phyloP scores from a whole-genome alignment of 768 basidiomycete genomes.

The Leccinum broughii region DNA sequence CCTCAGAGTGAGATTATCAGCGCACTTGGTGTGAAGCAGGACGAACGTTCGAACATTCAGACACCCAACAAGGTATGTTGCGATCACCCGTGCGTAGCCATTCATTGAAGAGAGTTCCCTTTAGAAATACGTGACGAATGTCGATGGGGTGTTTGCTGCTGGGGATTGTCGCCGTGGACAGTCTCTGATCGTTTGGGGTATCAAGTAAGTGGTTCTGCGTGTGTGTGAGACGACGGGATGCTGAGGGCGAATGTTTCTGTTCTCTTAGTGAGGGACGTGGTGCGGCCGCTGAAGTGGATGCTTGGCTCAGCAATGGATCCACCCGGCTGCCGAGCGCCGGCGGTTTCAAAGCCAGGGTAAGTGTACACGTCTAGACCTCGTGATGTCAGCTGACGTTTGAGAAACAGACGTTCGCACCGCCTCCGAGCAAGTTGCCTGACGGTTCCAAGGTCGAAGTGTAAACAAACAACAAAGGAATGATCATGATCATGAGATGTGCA shows the following conservation, averaged over 20 bases:
- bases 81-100: background rate
- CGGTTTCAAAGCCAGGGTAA: slow-evolving; percentile 78
- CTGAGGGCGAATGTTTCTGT: slow-evolving; percentile 15
- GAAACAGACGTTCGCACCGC: slow-evolving; percentile 49
- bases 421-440: slow-evolving; percentile 46
- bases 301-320: slow-evolving; percentile 63
- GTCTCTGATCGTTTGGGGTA: slow-evolving; percentile 94
- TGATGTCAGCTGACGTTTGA: slow-evolving; percentile 6
- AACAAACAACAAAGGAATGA: background rate
- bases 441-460: slow-evolving; percentile 18
- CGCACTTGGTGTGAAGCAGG: slow-evolving; percentile 78
- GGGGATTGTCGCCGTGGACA: slow-evolving; percentile 97
- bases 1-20: slow-evolving; percentile 81
- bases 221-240: background rate
- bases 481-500: background rate
- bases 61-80: slow-evolving; percentile 70
- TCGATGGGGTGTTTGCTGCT: slow-evolving; percentile 88
- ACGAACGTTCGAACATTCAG: slow-evolving; percentile 87
- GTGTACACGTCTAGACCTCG: slow-evolving; percentile 26
- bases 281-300: slow-evolving; percentile 88
- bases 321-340: slow-evolving; percentile 80
- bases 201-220: slow-evolving; percentile 60
- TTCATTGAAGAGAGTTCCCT: background rate
- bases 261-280: slow-evolving; percentile 81
- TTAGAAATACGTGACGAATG: slow-evolving; percentile 80